Percentiles rank a stretch among this genome's conserved stretches.
These are phyloP conservation scores for Fraxinus cuspidata DNA, from an alignment of 257 asterid species.

Conservation along the genomic window DNA sequence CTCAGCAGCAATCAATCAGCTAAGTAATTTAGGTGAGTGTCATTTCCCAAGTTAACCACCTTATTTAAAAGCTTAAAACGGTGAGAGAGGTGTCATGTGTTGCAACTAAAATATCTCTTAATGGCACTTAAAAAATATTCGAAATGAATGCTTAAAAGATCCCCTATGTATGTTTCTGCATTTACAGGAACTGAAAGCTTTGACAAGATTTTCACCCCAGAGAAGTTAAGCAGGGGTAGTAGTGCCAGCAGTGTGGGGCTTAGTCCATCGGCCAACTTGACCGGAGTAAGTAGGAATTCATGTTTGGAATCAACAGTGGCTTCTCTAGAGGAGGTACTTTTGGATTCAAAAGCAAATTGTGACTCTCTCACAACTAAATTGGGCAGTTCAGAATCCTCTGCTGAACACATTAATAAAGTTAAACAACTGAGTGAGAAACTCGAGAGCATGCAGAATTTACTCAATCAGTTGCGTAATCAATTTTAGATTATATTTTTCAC, in stretches of 20 bases:
- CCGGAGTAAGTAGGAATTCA: conserved; percentile 31
- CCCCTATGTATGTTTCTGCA: conserved; percentile 19
- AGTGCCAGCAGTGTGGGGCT: conserved; percentile 36
- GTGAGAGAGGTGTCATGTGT: not conserved
- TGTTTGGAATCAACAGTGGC: conserved; percentile 60
- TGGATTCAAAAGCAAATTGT: conserved; percentile 65
- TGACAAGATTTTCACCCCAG: conserved; percentile 68
- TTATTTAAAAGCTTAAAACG: not conserved
- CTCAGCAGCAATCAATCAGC: conserved; percentile 76
- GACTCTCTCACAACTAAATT: conserved; percentile 62
- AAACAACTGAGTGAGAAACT: conserved; percentile 69
- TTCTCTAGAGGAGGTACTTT: conserved; percentile 70
- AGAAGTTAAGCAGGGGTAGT: conserved; percentile 51
- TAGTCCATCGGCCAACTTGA: conserved; percentile 38
- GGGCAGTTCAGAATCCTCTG: conserved; percentile 45
- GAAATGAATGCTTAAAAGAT: not conserved
- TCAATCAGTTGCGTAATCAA: conserved; percentile 61
- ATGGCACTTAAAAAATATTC: not conserved
- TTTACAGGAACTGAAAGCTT: conserved; percentile 72
- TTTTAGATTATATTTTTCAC: conserved; percentile 26
- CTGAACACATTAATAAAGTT: conserved; percentile 44
- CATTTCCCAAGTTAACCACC: conserved; percentile 12
- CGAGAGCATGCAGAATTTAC: conserved; percentile 73
- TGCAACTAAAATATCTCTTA: not conserved
- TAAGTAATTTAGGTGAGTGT: conserved; percentile 79